These are phyloP conservation scores for Lasiodiplodia sp. DNA, from an alignment of 2,329 filamentous ascomycete species.

Conservation along the genomic window DNA sequence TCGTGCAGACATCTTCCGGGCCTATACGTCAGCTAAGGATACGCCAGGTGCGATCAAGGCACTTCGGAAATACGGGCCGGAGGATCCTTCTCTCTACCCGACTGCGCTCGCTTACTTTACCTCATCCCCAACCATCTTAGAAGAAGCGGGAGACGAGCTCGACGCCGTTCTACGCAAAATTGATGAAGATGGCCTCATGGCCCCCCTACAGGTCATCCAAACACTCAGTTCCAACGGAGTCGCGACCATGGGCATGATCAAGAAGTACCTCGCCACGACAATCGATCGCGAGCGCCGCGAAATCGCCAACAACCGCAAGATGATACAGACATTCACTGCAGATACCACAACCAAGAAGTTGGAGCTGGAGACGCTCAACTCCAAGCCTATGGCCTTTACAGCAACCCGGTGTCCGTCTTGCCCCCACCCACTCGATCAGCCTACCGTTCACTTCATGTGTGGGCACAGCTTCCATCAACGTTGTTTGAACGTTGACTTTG, in stretches of 20 bases:
- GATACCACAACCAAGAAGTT: slow-evolving; percentile 82
- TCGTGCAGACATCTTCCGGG: slow-evolving; percentile 94
- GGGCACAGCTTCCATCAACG: slow-evolving; percentile 96
- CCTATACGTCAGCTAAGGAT: slow-evolving; percentile 91
- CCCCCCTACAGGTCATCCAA: slow-evolving; percentile 94
- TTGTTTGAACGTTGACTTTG: slow-evolving; percentile 71
- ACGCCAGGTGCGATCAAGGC: slow-evolving; percentile 90
- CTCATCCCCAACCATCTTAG: slow-evolving; percentile 79
- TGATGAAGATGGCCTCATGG: slow-evolving; percentile 90
- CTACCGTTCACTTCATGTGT: slow-evolving; percentile 94
- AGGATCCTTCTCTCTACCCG: slow-evolving; percentile 90
- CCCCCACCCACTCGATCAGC: slow-evolving; percentile 78
- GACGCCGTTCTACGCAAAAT: slow-evolving; percentile 83
- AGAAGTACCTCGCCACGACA: slow-evolving; percentile 86
- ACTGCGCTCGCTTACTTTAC: slow-evolving; percentile 94
- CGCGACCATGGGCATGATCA: slow-evolving; percentile 97
- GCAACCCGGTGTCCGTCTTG: slow-evolving; percentile 88
- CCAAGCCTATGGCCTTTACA: slow-evolving; percentile 88
- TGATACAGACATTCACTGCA: slow-evolving; percentile 81
- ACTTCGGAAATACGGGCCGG: slow-evolving; percentile 86
- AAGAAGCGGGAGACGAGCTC: slow-evolving; percentile 87
- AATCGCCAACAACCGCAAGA: slow-evolving; percentile 80
- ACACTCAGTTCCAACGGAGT: slow-evolving; percentile 81
- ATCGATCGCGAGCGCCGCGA: slow-evolving; percentile 89
- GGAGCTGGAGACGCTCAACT: slow-evolving; percentile 78